These are phyloP conservation scores for Cladosporium velox DNA, from an alignment of 2,329 filamentous ascomycete species.

Conservation along the genomic window DNA sequence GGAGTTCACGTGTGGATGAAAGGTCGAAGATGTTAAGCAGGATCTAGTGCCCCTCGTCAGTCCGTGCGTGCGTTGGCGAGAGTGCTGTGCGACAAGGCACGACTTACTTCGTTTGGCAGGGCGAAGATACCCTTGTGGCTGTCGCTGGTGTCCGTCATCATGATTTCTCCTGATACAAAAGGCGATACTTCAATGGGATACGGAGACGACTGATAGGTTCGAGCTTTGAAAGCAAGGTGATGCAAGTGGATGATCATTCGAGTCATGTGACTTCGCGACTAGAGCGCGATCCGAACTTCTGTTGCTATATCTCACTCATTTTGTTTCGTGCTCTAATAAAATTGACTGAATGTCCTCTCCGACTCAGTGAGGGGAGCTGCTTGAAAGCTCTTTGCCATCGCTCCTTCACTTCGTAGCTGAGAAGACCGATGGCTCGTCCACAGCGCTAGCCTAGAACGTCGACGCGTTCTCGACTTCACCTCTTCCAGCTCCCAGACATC, in stretches of 20 bases:
- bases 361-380: not conserved
- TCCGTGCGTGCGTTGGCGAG: constrained; percentile 21
- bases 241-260: constrained; percentile 5
- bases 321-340: not conserved
- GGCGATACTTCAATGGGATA: not conserved
- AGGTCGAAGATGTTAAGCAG: constrained; percentile 47
- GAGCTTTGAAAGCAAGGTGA: constrained; percentile 7
- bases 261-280: constrained; percentile 6
- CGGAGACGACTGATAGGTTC: not conserved
- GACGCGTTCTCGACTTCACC: constrained; percentile 14
- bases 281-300: not conserved
- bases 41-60: constrained; percentile 34
- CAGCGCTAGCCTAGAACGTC: not conserved
- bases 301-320: not conserved
- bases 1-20: constrained; percentile 45
- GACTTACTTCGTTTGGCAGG: constrained; percentile 38
- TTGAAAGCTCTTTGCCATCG: not conserved
- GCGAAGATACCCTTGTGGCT: constrained; percentile 25
- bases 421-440: not conserved
- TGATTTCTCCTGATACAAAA: not conserved
- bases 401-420: not conserved
- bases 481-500: not conserved
- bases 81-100: not conserved
- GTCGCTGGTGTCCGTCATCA: not conserved
- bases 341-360: not conserved